These are phyloP conservation scores for Phytopythium delawarense DNA, from an alignment of 352 stramenopile species.

Conservation along the genomic window DNA sequence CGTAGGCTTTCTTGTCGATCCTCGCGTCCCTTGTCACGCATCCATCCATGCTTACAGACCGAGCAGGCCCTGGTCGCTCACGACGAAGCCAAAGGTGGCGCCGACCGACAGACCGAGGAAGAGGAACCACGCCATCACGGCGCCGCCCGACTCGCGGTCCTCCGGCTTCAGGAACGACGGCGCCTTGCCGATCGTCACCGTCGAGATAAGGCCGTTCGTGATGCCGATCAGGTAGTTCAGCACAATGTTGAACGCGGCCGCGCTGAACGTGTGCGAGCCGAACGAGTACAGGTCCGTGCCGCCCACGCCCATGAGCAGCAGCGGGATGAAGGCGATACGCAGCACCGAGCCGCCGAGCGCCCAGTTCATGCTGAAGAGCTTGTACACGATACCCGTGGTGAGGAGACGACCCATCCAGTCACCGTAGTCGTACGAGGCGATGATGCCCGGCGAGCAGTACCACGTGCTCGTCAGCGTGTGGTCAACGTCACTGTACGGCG, in stretches of 20 bases:
- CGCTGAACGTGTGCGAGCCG: conserved; percentile 16
- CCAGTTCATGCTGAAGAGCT: conserved; percentile 46
- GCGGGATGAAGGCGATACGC: conserved; percentile 49
- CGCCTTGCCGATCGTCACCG: conserved; percentile 55
- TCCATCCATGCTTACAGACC: conserved; percentile 23
- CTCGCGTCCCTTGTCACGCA: neutral
- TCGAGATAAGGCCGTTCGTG: conserved; percentile 49
- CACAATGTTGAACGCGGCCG: conserved; percentile 35
- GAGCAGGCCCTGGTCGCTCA: conserved; percentile 43
- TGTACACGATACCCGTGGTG: conserved; percentile 43
- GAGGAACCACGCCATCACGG: conserved; percentile 52
- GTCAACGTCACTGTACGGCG: neutral
- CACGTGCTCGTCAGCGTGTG: conserved; percentile 23
- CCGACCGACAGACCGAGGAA: conserved; percentile 49
- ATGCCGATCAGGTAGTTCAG: conserved; percentile 52
- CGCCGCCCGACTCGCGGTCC: conserved; percentile 50
- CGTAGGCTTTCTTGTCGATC: neutral
- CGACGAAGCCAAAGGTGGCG: conserved; percentile 46
- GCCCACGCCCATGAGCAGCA: conserved; percentile 48
- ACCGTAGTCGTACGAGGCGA: conserved; percentile 59
- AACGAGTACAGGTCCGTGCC: conserved; percentile 56
- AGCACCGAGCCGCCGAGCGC: conserved; percentile 35
- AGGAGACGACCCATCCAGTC: conserved; percentile 55
- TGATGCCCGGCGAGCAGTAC: conserved; percentile 52
- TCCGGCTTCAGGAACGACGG: conserved; percentile 45